Evolutionary conservation across 148 eudicot genomes (phyloP).

Genomic region (Rhododendron williamsianum): DNA sequence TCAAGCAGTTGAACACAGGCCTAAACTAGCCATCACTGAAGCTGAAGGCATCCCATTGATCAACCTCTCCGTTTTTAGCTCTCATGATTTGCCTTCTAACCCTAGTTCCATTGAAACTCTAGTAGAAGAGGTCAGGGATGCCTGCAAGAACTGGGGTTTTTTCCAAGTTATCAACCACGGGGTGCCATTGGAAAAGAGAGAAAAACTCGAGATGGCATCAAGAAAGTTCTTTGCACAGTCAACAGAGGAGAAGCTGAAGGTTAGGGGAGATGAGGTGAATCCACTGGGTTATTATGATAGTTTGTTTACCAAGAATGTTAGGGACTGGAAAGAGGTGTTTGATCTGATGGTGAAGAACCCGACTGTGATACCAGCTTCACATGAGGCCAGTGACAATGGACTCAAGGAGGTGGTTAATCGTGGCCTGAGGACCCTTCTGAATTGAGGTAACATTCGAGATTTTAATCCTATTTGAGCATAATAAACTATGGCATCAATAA

Average conservation of each 20-base stretch:
- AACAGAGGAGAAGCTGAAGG: constrained; percentile 38
- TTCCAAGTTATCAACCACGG: constrained; percentile 55
- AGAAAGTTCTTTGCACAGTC: constrained; percentile 34
- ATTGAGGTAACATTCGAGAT: constrained; percentile 22
- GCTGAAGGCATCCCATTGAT: constrained; percentile 34
- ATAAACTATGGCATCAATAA: not conserved
- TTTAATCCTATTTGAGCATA: not conserved
- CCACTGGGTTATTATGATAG: constrained; percentile 41
- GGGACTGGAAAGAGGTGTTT: constrained; percentile 54
- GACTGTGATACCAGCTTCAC: constrained; percentile 22
- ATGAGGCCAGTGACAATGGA: constrained; percentile 19
- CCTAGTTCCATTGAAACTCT: not conserved
- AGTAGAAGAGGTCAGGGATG: constrained; percentile 30
- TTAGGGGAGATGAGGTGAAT: constrained; percentile 32
- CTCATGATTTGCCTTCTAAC: constrained; percentile 10
- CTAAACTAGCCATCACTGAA: constrained; percentile 3
- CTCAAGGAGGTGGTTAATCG: constrained; percentile 22
- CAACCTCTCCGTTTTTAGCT: constrained; percentile 27
- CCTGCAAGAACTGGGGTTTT: constrained; percentile 53
- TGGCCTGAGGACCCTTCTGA: constrained; percentile 38
- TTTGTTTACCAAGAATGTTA: constrained; percentile 41
- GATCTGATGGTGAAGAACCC: constrained; percentile 28
- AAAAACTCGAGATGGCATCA: constrained; percentile 20
- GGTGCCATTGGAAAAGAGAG: constrained; percentile 26
- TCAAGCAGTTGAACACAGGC: constrained; percentile 20